phyloP scores from a whole-genome alignment of 164 flowering plant species.

The Vitis riparia region DNA sequence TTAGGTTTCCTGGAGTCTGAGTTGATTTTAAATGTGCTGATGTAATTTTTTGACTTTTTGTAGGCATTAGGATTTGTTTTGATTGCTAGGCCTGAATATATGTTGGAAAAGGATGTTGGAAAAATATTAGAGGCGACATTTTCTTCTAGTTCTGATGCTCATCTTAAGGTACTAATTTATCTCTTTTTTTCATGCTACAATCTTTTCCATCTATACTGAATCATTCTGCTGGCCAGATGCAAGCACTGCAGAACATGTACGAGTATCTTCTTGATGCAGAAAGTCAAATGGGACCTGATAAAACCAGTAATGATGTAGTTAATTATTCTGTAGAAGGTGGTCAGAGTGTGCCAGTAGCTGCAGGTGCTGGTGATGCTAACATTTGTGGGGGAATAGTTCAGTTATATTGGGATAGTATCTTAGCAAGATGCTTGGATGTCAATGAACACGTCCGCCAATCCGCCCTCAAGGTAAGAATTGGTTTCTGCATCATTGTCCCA shows the following conservation, averaged over 20 bases:
- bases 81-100: slow-evolving; percentile 85
- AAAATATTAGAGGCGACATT: slow-evolving; percentile 74
- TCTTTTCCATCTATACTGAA: slow-evolving; percentile 10
- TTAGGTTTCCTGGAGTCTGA: not conserved
- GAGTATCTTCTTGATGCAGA: slow-evolving; percentile 97
- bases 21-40: slow-evolving; percentile 6
- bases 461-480: slow-evolving; percentile 71
- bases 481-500: not conserved
- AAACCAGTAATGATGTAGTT: slow-evolving; percentile 26
- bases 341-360: slow-evolving; percentile 84
- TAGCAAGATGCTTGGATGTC: slow-evolving; percentile 76
- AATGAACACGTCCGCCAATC: slow-evolving; percentile 82
- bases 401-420: slow-evolving; percentile 77
- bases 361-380: slow-evolving; percentile 98
- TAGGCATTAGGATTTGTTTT: slow-evolving; percentile 90
- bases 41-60: slow-evolving; percentile 14
- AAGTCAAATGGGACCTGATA: slow-evolving; percentile 73
- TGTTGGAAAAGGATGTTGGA: slow-evolving; percentile 83
- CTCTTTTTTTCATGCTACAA: not conserved
- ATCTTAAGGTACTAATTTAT: slow-evolving; percentile 63
- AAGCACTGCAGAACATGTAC: slow-evolving; percentile 80
- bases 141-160: slow-evolving; percentile 61
- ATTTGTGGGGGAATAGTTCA: slow-evolving; percentile 96
- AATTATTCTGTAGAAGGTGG: slow-evolving; percentile 41
- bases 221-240: slow-evolving; percentile 59